Evolutionary conservation across 352 stramenopile genomes (phyloP), one percentile per base, ranked within the genome.

Genomic region (Phytophthora parvispora): DNA sequence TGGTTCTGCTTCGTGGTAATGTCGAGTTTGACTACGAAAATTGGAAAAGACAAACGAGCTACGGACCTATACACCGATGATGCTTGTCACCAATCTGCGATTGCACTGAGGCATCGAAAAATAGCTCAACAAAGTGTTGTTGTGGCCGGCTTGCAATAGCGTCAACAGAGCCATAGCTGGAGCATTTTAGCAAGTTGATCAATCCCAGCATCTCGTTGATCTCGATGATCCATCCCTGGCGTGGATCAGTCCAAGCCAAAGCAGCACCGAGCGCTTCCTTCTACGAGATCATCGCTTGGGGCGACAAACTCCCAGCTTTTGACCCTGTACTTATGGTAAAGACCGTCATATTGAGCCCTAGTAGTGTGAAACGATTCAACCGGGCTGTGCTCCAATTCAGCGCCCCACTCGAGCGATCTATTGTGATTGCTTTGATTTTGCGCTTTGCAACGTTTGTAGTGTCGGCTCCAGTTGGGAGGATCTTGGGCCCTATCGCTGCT

Each of bases 401-500:
- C 8, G 22, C 13, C 5, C 16, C 54, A 16, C 18, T 59, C 32
- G 40, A 10, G 4, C n/a, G n/a, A n/a, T 32, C 40, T 3, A 10
- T 56, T 8, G 34, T 55, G 9, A 12, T 15, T 51, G 54, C 32
- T 5, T 27, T 64, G 13, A 22, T 43, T 18, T 54, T 71, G 16
- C 48, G 54, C 16, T 60, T 66, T 29, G 55, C 40, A n/a, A 42
- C 51, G 22, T 66, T 71, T 28, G 49, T 15, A 43, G 28, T 36
- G 5, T 50, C 55, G 6, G 48, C 64, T 31, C 18, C 16, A 27
- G 10, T 58, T 0, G 64, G 55, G 1, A 29, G 64, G 20, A 57
- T 65, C 31, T 27, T 66, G 4, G 64, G 49, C 28, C 64, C 64
- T 13, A 36, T 67, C 13, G 57, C 52, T 24, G 65, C 59, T 7